Percentiles rank a stretch among this genome's conserved stretches.
Evolutionary conservation across 1,139 yeast species (phyloP).

Genomic region (Meyerozyma sp.): DNA sequence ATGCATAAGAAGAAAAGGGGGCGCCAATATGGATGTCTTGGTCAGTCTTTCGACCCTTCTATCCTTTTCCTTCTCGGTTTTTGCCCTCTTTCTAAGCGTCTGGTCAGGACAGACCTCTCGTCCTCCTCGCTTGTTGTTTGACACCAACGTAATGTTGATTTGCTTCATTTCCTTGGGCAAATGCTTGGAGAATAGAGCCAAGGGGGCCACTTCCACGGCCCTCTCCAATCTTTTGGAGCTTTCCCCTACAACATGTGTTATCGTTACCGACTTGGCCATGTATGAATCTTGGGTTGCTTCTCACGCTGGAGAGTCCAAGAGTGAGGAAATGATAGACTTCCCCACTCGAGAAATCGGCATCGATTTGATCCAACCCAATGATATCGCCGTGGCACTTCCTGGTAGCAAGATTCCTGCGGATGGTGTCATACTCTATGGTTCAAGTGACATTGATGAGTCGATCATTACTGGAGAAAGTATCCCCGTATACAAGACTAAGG

Average conservation of each 20-base stretch:
- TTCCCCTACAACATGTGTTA: constrained; percentile 72
- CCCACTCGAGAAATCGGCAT: constrained; percentile 44
- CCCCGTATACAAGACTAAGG: constrained; percentile 59
- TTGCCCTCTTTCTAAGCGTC: constrained; percentile 46
- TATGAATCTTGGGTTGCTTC: constrained; percentile 16
- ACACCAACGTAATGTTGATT: constrained; percentile 80
- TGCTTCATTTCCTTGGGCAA: constrained; percentile 84
- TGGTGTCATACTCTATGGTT: constrained; percentile 73
- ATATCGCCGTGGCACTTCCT: constrained; percentile 72
- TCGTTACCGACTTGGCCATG: constrained; percentile 39
- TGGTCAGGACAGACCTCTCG: constrained; percentile 27
- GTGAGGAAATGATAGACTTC: constrained; percentile 10
- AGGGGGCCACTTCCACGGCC: constrained; percentile 90
- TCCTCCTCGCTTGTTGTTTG: constrained; percentile 76
- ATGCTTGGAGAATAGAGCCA: constrained; percentile 86
- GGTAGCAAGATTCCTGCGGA: constrained; percentile 92
- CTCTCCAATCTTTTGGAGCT: constrained; percentile 73
- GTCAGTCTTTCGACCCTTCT: constrained; percentile 79
- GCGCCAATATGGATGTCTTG: constrained; percentile 94
- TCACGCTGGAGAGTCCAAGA: constrained; percentile 9
- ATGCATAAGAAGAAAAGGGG: constrained; percentile 60
- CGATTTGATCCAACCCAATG: constrained; percentile 73
- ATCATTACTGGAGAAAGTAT: constrained; percentile 85
- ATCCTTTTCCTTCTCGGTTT: constrained; percentile 68
- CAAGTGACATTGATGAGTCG: constrained; percentile 82